Base-by-base conservation (phyloP, 2,329 filamentous ascomycete species). In the Exophiala dermatitidis region DNA sequence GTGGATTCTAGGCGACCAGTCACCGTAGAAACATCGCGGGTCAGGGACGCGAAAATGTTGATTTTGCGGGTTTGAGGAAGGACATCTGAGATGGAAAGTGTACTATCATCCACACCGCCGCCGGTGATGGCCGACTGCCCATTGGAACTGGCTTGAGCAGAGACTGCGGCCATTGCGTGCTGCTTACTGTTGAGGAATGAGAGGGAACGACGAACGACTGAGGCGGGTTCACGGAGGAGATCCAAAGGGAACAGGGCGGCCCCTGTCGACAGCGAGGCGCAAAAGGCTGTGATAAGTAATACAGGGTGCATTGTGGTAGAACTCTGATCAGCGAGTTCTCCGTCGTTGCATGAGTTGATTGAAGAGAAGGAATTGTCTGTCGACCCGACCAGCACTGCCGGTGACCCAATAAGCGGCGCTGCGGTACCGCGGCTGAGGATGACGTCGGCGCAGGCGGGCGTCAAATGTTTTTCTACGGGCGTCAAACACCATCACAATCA, bases 21-120 rank as follows among this genome's bases (percentile, higher is more conserved):
- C 19, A 90, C 77, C n/a, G 77, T 71, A 44, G 83, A 79, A 63
- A 90, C 82, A 65, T 91, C 85, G 54, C 90, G 82, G 3, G 85
- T 84, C 64, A 95, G 82, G 40, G 83, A 83, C 31, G 88, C 86
- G 71, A 96, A 97, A 62, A 90, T 84, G 59, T 88, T 90, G 66
- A 95, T 86, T 56, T 77, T 80, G 62, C 86, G 83, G 51, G 88
- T 83, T 60, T 84, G 84, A 37, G 86, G 85, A 60, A 96, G 83
- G 33, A 95, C 84, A 69, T 97, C 91, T 40, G 85, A 86, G 52
- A 97, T 81, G 56, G 88, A 81, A 32, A 91, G 79, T 46, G 74
- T 74, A 41, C 65, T 65, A 65, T 72, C 58, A 49, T 62, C 56
- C 51, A 46, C 53, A 10, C 60, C 58, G 26, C 44, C 50, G 32